These are phyloP conservation scores for Mycogone perniciosa DNA, from an alignment of 2,329 filamentous ascomycete genomes.

Conservation along the genomic window DNA sequence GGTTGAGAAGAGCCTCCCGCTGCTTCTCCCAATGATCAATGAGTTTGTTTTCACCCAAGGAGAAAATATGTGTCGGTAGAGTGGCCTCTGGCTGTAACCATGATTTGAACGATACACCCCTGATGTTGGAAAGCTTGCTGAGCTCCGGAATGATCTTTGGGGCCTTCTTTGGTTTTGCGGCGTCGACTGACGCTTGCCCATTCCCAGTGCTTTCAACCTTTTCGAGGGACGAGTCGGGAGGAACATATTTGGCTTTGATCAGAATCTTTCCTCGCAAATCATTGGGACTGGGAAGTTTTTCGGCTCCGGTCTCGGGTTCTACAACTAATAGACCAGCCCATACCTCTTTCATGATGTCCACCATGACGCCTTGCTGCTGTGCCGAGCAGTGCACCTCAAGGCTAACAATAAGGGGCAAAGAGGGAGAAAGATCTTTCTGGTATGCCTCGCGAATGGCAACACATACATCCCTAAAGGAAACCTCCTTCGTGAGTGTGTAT, in stretches of 20 bases:
- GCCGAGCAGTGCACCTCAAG: constrained; percentile 81
- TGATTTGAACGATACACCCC: constrained; percentile 74
- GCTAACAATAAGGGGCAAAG: constrained; percentile 82
- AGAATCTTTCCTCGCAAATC: constrained; percentile 72
- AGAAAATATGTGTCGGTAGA: constrained; percentile 65
- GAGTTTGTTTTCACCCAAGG: constrained; percentile 57
- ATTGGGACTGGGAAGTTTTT: constrained; percentile 58
- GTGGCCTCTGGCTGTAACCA: constrained; percentile 64
- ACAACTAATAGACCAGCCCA: constrained; percentile 72
- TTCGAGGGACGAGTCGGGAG: constrained; percentile 32
- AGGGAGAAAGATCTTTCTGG: constrained; percentile 40
- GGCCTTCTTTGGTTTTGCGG: constrained; percentile 36
- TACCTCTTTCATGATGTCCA: constrained; percentile 79
- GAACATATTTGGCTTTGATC: constrained; percentile 70
- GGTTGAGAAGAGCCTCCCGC: constrained; percentile 57
- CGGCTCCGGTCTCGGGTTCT: constrained; percentile 38
- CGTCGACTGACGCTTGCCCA: constrained; percentile 37
- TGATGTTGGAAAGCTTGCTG: constrained; percentile 69
- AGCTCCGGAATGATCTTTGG: constrained; percentile 66
- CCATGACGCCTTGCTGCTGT: constrained; percentile 84
- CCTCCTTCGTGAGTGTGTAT: constrained; percentile 83
- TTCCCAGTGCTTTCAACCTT: constrained; percentile 29
- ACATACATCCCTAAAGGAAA: constrained; percentile 82
- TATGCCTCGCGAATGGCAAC: constrained; percentile 64
- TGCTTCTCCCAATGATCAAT: constrained; percentile 51